These are phyloP conservation scores for Crucibulum laeve DNA, from an alignment of 768 basidiomycete species.

Conservation along the genomic window DNA sequence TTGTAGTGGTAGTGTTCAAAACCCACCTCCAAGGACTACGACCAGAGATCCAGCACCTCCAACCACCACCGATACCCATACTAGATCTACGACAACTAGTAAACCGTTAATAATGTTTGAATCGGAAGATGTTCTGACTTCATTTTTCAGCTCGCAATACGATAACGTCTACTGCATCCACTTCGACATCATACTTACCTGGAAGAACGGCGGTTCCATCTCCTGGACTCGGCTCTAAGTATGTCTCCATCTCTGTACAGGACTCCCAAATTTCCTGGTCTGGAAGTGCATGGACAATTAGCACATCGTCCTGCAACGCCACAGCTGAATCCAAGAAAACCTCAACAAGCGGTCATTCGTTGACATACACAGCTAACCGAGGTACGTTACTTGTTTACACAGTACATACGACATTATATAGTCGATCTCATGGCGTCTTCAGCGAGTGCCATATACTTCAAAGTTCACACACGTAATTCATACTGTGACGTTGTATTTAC, in stretches of 20 bases:
- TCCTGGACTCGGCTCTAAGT: no score
- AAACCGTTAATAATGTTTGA: no score
- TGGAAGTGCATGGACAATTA: neutral
- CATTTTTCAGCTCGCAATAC: no score
- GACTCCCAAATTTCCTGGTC: neutral
- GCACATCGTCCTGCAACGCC: neutral
- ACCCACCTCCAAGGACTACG: neutral
- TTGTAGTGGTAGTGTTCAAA: neutral
- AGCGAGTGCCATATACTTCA: neutral
- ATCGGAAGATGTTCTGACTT: no score
- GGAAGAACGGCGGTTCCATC: no score
- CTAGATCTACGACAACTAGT: no score
- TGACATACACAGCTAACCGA: neutral
- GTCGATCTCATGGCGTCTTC: neutral
- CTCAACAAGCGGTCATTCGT: neutral
- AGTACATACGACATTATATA: no score
- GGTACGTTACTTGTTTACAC: no score
- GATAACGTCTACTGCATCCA: no score
- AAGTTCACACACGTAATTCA: neutral
- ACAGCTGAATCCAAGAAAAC: neutral
- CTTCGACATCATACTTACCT: no score
- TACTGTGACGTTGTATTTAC: neutral
- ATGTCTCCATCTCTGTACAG: no score
- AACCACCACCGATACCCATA: no score
- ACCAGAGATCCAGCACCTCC: neutral